Percentiles rank a stretch among this genome's conserved stretches.
These are phyloP conservation scores for Hanseniaspora lindneri DNA, from an alignment of 805 yeast species.

Conservation along the genomic window DNA sequence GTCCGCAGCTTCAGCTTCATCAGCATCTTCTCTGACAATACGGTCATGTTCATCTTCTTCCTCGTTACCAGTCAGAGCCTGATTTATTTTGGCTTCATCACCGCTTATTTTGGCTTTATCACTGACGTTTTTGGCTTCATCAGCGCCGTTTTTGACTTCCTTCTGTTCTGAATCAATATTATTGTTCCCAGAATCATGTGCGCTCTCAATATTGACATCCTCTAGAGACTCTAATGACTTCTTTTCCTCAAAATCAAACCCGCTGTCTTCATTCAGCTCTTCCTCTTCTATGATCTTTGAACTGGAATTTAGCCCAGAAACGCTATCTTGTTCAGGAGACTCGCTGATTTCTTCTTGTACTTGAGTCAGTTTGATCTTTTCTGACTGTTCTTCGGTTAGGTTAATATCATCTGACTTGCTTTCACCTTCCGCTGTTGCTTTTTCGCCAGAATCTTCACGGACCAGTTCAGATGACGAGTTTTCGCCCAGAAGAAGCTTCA, in stretches of 20 bases:
- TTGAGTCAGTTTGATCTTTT: too few species aligned
- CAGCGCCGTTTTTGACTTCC: not conserved
- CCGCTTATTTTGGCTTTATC: too few species aligned
- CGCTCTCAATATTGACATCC: not conserved
- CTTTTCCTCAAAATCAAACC: slow-evolving; percentile 10
- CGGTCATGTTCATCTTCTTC: too few species aligned
- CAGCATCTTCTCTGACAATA: not conserved
- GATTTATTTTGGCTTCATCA: not conserved
- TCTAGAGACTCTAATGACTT: not conserved
- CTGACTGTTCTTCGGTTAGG: too few species aligned
- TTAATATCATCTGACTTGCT: too few species aligned
- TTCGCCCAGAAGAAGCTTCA: too few species aligned
- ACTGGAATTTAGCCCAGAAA: too few species aligned
- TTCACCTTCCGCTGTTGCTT: not conserved
- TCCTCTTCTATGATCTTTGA: not conserved
- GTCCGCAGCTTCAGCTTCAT: not conserved
- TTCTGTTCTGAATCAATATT: not conserved
- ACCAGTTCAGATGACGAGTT: not conserved
- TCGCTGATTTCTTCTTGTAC: too few species aligned
- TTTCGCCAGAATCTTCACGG: not conserved
- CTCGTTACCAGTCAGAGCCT: too few species aligned
- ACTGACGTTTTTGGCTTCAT: not conserved
- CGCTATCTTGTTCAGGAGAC: too few species aligned
- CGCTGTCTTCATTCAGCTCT: slow-evolving; percentile 3
- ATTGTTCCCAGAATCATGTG: not conserved